Percentiles rank a stretch among this genome's conserved stretches.
Conservation (phyloP, 108 stramenopile genomes). For the Halocafeteria seosinensis region DNA sequence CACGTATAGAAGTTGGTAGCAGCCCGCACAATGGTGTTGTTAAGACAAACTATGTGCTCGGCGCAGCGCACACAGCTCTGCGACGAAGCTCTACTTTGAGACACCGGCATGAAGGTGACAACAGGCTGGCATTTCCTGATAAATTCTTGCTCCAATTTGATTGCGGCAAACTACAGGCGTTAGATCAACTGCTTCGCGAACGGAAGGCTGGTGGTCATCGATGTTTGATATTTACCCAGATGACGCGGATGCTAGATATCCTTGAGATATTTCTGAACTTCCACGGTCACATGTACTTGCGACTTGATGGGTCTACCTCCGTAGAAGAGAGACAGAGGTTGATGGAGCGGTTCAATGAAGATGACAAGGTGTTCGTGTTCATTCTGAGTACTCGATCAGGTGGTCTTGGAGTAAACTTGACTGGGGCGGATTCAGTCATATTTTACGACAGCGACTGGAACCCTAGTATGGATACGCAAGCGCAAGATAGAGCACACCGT, state of each 20-base stretch:
- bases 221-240: constrained; percentile 36
- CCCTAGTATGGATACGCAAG: constrained; percentile 49
- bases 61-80: too few relatives aligned
- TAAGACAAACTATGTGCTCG: too few relatives aligned
- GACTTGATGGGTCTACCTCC: constrained; percentile 39
- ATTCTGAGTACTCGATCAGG: constrained; percentile 38
- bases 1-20: too few relatives aligned
- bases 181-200: constrained; percentile 59
- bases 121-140: constrained; percentile 63
- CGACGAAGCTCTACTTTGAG: too few relatives aligned
- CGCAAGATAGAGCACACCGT: constrained; percentile 65
- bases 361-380: constrained; percentile 33
- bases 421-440: constrained; percentile 41
- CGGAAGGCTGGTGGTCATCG: constrained; percentile 37
- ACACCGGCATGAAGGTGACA: not conserved
- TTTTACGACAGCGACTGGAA: constrained; percentile 51
- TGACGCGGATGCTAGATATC: constrained; percentile 47
- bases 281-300: constrained; percentile 33
- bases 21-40: too few relatives aligned
- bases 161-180: constrained; percentile 80
- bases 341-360: constrained; percentile 35
- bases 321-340: constrained; percentile 18
- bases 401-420: constrained; percentile 45
- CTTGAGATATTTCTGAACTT: constrained; percentile 49
- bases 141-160: constrained; percentile 80